A percentile compares a stretch with the other conserved stretches of the same genome.
Evolutionary conservation across 23 red algal genomes (phyloP).

Genomic region (Cyanidiococcus yangmingshanensis): DNA sequence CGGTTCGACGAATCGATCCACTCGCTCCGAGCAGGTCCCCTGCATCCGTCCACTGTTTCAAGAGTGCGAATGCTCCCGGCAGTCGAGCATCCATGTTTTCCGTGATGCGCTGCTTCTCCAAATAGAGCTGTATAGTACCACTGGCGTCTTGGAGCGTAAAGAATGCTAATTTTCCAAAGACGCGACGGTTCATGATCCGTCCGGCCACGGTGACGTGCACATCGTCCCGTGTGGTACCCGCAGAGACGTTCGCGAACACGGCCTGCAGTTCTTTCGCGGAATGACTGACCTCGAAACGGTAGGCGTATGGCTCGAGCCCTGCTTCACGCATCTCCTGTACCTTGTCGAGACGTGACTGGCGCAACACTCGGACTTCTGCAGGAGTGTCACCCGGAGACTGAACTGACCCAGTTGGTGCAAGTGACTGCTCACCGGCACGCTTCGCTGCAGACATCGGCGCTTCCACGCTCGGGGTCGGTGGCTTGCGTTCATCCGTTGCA

Average conservation of each 20-base stretch:
- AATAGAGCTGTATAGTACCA: constrained; percentile 87
- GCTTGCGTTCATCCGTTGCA: too few relatives aligned
- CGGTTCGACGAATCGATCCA: constrained; percentile 60
- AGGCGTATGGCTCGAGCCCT: constrained; percentile 59
- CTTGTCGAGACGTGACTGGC: constrained; percentile 50
- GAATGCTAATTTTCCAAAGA: constrained; percentile 96
- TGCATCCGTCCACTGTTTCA: constrained; percentile 70
- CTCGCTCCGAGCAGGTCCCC: constrained; percentile 73
- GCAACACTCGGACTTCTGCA: constrained; percentile 16
- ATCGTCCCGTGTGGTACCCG: constrained; percentile 38
- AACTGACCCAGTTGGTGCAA: too few relatives aligned
- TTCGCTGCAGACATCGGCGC: too few relatives aligned
- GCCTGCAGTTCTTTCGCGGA: constrained; percentile 27
- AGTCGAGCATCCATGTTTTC: constrained; percentile 34
- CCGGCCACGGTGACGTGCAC: constrained; percentile 52
- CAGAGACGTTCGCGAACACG: constrained; percentile 21
- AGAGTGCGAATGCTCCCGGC: constrained; percentile 41
- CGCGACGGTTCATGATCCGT: constrained; percentile 55
- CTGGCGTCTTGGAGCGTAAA: constrained; percentile 72
- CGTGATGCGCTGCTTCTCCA: constrained; percentile 66
- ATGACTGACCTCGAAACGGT: constrained; percentile 43
- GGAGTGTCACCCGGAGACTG: not conserved
- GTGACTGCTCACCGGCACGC: too few relatives aligned
- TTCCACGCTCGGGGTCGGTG: too few relatives aligned
- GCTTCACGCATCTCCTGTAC: constrained; percentile 50